A percentile compares a stretch with the other conserved stretches of the same genome.
These are phyloP conservation scores for Cyberlindnera samutprakarnensis DNA, from an alignment of 805 yeast genomes.

Conservation along the genomic window DNA sequence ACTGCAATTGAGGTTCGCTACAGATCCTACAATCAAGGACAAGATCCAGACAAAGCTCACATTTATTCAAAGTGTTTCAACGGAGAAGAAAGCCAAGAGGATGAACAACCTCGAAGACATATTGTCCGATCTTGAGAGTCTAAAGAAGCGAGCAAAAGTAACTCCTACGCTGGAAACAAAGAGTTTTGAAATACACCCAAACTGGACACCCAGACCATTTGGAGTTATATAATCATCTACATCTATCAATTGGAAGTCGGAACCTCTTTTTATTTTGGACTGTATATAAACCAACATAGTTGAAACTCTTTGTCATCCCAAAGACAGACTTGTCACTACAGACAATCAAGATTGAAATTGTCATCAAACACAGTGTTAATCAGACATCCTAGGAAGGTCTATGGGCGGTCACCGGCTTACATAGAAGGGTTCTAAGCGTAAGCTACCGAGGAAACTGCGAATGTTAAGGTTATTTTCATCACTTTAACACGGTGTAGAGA, in stretches of 20 bases:
- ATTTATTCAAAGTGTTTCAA: no score
- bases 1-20: not conserved
- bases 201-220: slow-evolving; percentile 51
- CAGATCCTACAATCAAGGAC: not conserved
- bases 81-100: not conserved
- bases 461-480: slow-evolving; percentile 79
- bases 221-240: slow-evolving; percentile 28
- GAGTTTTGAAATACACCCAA: slow-evolving; percentile 12
- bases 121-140: slow-evolving; percentile 22
- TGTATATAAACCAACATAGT: no score
- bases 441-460: slow-evolving; percentile 97
- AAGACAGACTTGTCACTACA: no score
- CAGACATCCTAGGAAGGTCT: slow-evolving; percentile 94
- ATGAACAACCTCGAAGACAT: slow-evolving; percentile 15
- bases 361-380: slow-evolving; percentile 24
- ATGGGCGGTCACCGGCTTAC: slow-evolving; percentile 78
- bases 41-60: not conserved
- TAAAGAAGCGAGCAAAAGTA: slow-evolving; percentile 18
- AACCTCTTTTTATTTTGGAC: not conserved
- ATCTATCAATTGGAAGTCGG: not conserved
- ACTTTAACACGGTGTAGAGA: slow-evolving; percentile 36
- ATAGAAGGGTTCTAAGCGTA: slow-evolving; percentile 78
- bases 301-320: no score
- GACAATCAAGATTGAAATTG: not conserved
- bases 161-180: slow-evolving; percentile 4